phyloP scores from a whole-genome alignment of 163 green algal genomes.

The Scenedesmus sp. region DNA sequence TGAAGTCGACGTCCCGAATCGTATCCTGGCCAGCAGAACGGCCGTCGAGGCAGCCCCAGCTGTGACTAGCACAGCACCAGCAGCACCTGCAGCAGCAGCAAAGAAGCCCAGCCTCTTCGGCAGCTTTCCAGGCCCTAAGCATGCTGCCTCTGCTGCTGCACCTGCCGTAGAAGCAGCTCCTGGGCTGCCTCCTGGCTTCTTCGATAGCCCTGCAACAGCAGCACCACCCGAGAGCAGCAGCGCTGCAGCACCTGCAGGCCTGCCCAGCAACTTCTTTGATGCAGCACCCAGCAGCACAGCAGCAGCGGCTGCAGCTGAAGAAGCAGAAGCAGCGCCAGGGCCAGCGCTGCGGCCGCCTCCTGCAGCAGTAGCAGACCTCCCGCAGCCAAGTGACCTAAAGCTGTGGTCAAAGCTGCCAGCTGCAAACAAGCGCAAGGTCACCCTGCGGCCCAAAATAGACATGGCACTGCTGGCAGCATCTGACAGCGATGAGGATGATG shows the following conservation, averaged over 20 bases:
- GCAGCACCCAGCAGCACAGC: not conserved
- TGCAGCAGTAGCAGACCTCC: slow-evolving; percentile 20
- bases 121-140: slow-evolving; percentile 20
- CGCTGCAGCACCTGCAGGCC: not conserved
- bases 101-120: not conserved
- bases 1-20: not conserved
- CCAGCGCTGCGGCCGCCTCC: slow-evolving; percentile 3
- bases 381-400: slow-evolving; percentile 11
- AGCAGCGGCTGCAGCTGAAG: not conserved
- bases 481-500: slow-evolving; percentile 46
- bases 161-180: not conserved
- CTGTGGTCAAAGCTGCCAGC: slow-evolving; percentile 44
- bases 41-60: not conserved
- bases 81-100: not conserved
- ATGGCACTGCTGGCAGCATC: slow-evolving; percentile 30
- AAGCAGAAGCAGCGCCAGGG: not conserved
- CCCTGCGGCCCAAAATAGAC: slow-evolving; percentile 36
- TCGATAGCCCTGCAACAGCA: slow-evolving; percentile 8
- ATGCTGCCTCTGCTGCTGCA: not conserved
- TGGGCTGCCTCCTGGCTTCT: slow-evolving; percentile 33
- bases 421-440: slow-evolving; percentile 34
- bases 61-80: not conserved
- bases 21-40: not conserved
- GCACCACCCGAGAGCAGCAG: slow-evolving; percentile 2
- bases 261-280: slow-evolving; percentile 47